Conservation (phyloP, 768 basidiomycete genomes). For the Russula foetens region DNA sequence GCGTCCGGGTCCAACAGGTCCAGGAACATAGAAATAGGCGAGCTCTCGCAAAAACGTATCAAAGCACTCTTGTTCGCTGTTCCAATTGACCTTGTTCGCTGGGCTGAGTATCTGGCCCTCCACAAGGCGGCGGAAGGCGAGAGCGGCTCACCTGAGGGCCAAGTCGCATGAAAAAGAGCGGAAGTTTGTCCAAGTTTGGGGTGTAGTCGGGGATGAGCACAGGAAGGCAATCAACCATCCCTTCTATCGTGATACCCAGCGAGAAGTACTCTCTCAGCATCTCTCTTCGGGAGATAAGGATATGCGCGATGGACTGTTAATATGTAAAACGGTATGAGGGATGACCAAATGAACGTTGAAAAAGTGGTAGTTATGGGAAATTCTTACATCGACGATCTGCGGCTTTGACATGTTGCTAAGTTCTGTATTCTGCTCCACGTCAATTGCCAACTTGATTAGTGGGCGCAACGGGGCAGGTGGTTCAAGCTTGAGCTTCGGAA, state of each 20-base stretch:
- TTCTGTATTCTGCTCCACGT: slow-evolving; percentile 48
- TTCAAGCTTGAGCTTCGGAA: slow-evolving; percentile 67
- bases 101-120: not conserved
- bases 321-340: not conserved
- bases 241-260: slow-evolving; percentile 56
- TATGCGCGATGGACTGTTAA: slow-evolving; percentile 53
- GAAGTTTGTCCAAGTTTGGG: slow-evolving; percentile 86
- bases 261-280: slow-evolving; percentile 95
- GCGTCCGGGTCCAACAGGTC: slow-evolving; percentile 31
- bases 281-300: slow-evolving; percentile 51
- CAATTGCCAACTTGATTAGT: slow-evolving; percentile 72
- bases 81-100: slow-evolving; percentile 73
- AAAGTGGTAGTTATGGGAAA: not conserved
- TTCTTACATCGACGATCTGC: slow-evolving; percentile 62
- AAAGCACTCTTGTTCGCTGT: slow-evolving; percentile 78
- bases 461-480: slow-evolving; percentile 69
- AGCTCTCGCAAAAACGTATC: slow-evolving; percentile 79
- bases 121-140: not conserved
- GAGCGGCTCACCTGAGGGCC: slow-evolving; percentile 59
- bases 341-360: not conserved
- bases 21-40: slow-evolving; percentile 83
- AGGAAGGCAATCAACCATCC: slow-evolving; percentile 69
- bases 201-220: slow-evolving; percentile 80
- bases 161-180: slow-evolving; percentile 81
- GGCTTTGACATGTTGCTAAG: slow-evolving; percentile 46